Evolutionary conservation across 73 alveolate species (phyloP).

Genomic region (Tetrahymena elliotti): DNA sequence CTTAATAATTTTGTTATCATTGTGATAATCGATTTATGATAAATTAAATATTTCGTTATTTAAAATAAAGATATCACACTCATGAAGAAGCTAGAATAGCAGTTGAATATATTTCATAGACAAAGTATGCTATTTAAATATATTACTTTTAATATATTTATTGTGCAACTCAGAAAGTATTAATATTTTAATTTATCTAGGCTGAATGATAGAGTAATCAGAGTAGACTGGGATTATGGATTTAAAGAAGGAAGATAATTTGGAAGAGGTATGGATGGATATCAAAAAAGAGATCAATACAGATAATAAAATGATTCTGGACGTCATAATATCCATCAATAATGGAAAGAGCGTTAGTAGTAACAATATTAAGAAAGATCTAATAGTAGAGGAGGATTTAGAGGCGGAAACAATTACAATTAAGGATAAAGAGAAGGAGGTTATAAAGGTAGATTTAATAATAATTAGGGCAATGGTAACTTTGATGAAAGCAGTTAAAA

Average conservation of each 20-base stretch:
- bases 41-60: neutral
- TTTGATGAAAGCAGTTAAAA: neutral
- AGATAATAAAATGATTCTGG: constrained; percentile 53
- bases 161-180: neutral
- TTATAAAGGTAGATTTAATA: neutral
- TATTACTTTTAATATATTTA: neutral
- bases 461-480: neutral
- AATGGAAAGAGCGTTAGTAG: neutral
- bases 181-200: neutral
- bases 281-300: constrained; percentile 84
- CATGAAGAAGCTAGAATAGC: constrained; percentile 74
- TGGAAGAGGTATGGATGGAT: constrained; percentile 97
- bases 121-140: neutral
- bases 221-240: constrained; percentile 98
- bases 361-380: neutral
- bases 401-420: neutral
- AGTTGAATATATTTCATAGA: constrained; percentile 16
- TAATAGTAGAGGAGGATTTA: neutral
- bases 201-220: constrained; percentile 89
- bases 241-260: constrained; percentile 93
- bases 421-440: neutral
- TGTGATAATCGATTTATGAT: neutral
- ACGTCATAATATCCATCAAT: constrained; percentile 2
- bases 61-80: neutral
- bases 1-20: neutral